Percentiles rank a stretch among this genome's conserved stretches.
Conservation (phyloP, 306 rosid species). For the Begonia loranthoides region DNA sequence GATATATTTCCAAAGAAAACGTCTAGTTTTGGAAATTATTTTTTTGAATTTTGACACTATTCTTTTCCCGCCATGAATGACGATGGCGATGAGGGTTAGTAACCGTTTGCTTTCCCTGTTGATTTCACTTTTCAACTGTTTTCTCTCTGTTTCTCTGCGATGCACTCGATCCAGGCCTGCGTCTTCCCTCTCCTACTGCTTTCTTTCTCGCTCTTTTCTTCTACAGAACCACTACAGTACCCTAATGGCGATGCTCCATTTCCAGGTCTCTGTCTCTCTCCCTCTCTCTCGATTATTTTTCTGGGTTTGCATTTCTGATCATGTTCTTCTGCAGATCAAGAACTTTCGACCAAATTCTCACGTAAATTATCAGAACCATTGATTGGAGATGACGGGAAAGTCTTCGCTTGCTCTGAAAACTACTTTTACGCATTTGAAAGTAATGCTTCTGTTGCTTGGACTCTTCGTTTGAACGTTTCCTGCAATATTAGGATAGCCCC, state of each 20-base stretch:
- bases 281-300: not conserved
- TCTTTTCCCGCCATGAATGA: no score
- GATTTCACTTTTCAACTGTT: no score
- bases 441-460: constrained; percentile 2
- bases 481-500: constrained; percentile 36
- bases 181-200: no score
- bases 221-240: not conserved
- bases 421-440: constrained; percentile 6
- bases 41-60: no score
- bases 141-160: no score
- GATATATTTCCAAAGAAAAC: no score
- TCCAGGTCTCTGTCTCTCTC: constrained; percentile 4
- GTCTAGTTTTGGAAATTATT: no score
- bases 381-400: constrained; percentile 3
- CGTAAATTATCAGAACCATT: constrained; percentile 1
- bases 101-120: no score
- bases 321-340: not conserved
- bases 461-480: constrained; percentile 30
- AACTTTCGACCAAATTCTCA: not conserved
- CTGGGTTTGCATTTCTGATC: not conserved
- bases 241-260: not conserved
- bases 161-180: no score
- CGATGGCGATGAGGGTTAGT: no score
- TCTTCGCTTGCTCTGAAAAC: constrained; percentile 1
- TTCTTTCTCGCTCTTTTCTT: no score